A percentile compares a stretch with the other conserved stretches of the same genome.
Conservation (phyloP, 306 rosid genomes). For the Cyclanthera cordifolia region DNA sequence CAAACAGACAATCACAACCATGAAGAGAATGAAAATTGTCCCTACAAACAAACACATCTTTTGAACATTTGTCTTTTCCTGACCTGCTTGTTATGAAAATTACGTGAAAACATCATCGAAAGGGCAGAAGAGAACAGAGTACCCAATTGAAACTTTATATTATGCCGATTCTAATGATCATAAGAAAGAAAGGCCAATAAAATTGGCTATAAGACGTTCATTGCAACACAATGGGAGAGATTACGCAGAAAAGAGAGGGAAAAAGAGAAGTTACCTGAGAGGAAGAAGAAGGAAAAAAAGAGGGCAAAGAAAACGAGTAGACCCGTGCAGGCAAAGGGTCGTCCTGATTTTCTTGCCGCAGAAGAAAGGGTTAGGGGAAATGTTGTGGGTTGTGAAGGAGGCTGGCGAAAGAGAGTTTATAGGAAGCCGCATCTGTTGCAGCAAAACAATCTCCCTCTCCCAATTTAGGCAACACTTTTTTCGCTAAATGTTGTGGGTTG, state of each 20-base stretch:
- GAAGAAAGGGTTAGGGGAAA: background rate
- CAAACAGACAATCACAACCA: background rate
- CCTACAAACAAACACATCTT: no score
- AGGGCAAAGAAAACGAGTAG: slow-evolving; percentile 4
- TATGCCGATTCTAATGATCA: background rate
- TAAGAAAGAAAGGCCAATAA: background rate
- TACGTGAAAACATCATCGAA: background rate
- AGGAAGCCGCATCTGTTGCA: slow-evolving; percentile 5
- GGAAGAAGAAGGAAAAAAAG: background rate
- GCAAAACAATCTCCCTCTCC: slow-evolving; percentile 7
- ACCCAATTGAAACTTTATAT: background rate
- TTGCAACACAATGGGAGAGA: background rate
- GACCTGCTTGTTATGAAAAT: no score
- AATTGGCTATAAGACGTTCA: background rate
- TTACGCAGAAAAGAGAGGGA: no score
- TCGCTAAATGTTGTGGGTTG: no score
- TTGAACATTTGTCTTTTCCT: no score
- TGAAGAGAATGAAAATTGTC: background rate
- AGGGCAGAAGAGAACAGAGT: background rate
- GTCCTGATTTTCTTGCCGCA: background rate
- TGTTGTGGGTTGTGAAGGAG: background rate
- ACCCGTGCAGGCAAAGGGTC: slow-evolving; percentile 7
- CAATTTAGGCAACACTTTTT: no score
- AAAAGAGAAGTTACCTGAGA: background rate
- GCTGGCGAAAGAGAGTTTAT: background rate